Percentiles rank a stretch among this genome's conserved stretches.
phyloP scores from a whole-genome alignment of 129 eudicot species.

The Gnaphalium uliginosum region DNA sequence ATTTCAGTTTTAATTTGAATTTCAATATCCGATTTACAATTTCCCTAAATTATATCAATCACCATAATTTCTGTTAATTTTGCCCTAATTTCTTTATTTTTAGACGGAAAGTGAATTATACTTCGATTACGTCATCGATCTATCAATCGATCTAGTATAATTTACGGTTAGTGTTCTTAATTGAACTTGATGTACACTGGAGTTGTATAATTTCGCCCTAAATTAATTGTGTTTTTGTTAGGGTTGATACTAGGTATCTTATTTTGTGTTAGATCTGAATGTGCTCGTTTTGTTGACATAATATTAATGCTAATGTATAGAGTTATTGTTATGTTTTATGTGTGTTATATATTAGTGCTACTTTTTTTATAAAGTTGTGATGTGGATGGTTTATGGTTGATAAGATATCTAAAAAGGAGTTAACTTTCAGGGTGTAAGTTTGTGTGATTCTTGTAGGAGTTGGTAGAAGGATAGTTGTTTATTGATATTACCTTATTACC shows the following conservation, averaged over 20 bases:
- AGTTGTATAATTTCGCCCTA: not conserved
- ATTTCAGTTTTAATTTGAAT: not conserved
- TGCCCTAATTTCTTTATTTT: conserved; percentile 22
- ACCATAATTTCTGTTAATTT: not conserved
- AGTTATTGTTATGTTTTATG: no score
- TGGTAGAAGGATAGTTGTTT: not conserved
- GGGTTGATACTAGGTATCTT: not conserved
- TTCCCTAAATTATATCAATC: not conserved
- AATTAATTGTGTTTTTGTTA: not conserved
- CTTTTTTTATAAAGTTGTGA: not conserved
- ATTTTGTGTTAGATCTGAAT: not conserved
- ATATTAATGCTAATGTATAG: no score
- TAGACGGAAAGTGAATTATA: conserved; percentile 3
- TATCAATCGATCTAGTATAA: not conserved
- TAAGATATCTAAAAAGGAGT: not conserved
- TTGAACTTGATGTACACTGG: not conserved
- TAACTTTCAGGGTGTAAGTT: not conserved
- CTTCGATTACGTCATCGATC: conserved; percentile 1
- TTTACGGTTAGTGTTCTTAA: not conserved
- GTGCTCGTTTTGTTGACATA: no score
- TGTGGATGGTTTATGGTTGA: not conserved
- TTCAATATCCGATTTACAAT: not conserved
- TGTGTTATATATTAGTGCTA: no score
- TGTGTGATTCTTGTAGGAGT: not conserved
- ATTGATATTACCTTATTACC: not conserved